Evolutionary conservation across 805 yeast genomes (phyloP), one percentile per base, ranked within the genome.

Genomic region (Scheffersomyces lignosus): DNA sequence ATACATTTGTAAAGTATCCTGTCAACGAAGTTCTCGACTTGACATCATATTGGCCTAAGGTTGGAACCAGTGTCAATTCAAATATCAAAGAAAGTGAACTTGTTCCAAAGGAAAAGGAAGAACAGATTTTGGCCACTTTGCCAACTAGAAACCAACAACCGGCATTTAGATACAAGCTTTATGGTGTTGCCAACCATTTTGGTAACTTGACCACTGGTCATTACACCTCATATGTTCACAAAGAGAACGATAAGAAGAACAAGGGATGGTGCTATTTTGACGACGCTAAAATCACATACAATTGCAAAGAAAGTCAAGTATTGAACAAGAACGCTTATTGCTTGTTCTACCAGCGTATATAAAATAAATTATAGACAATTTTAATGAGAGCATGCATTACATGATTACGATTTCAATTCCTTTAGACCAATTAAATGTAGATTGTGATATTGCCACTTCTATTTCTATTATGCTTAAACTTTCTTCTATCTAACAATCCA

Each of bases 151-250:
- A 86, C 15, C 96, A 89, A 62, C 55, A 58, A 0, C 82, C 95
- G 0, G 96, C 96, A 2, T 90, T 88, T 62, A 67, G 73, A 18
- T 90, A 89, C 58, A 77, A 77, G 43, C 59, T 90, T 15, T 83
- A 77, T 51, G 96, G 86, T 0, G 96, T 89, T 1, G 87, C 87
- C 12, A 81, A 87, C 47, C 97, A 90, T 59, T 80, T 65, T 43
- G 97, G 97, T 9, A 80, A 84, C 27, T 68, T 90, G 26, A 76
- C 81, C 28, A 85, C 90, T 6, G 97, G 97, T 0, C 97, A 90
- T 60, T 90, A 90, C 60, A 90, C 96, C 0, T 67, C 95, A 1
- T 86, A 71, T 53, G 91, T 87, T 4, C 66, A 79, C 53, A 87
- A 87, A 51, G 49, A 47, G n/a, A 57, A 58, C 29, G 66, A 60